Base-by-base conservation (phyloP, 140 eudicot genomes). In the Oenanthe javanica region DNA sequence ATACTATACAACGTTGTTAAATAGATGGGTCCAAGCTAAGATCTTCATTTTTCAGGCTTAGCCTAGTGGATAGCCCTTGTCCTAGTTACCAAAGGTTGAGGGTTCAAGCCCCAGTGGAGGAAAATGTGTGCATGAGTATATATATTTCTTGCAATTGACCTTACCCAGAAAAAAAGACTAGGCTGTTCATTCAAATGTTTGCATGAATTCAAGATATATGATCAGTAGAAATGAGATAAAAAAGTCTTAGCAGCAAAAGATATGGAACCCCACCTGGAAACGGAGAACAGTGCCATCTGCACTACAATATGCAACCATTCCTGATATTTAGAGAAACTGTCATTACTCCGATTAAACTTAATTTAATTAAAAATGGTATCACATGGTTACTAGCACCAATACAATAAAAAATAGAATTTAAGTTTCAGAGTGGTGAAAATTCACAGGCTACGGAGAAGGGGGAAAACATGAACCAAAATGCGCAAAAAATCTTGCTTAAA, bases 251-350 rank as follows among this genome's bases (percentile, higher is more conserved):
- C 45, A 72, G 48, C 46, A 51, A 61, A 76, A 31, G 67, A 64
- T 36, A 55, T 73, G 46, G 42, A 23, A 77, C 43, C 83, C 18
- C 79, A 95, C 99, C 99, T 96, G 93, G 81, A 96, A 96, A 88
- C 85, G 84, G 75, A 89, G 82, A 80, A 86, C 90, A 79, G 87
- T 87, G 72, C 99, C 99, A 86, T 96, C 97, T 77, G 92, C 89
- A 79, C 97, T 77, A 79, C 98, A 96, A 81, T 93, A 96, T 38
- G 98, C 99, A 83, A 89, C 98, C 90, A 89, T 85, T 51, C 97
- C 99, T 94, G 81, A 18, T 69, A 80, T 81, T 77, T n/a, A 38
- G 73, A 70, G 15, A 67, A 51, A 25, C 9, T 49, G 52, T 79
- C 13, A 83, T 74, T 42, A 27, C 73, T 38, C 66, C 46, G 46